Evolutionary conservation across 768 basidiomycete genomes (phyloP), one percentile per base, ranked within the genome.

Genomic region (Amylocystis lapponica): DNA sequence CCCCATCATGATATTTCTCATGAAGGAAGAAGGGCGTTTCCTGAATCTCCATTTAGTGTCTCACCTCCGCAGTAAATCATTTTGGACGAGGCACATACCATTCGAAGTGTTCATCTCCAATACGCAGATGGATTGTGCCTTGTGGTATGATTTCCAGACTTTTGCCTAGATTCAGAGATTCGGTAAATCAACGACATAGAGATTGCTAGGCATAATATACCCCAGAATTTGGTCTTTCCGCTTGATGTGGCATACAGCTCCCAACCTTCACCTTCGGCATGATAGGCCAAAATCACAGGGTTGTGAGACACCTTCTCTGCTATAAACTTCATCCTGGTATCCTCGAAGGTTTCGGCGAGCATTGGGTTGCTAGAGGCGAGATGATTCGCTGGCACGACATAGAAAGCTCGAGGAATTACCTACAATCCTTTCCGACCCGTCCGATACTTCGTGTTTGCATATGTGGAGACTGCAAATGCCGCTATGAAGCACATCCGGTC

Each of bases 141-240:
- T 83, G 65, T 16, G 89, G 90, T 33, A 88, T 85, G 35, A 94
- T 78, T 64, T 93, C 91, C 54, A 93, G 64, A 52, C 86, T 89
- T 68, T 89, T 91, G n/a, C 90, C 89, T 89, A 46, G 12, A 34
- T 27, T 27, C 17, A 48, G 46, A 46, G 39, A 13, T 25, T 61
- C 58, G 58, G 43, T 43, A 46, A 41, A 43, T 46, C 34, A 39
- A 45, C 36, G 40, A 27, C 25, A 27, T 25, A 53, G 5, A 21
- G 1, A 30, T 45, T 41, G 26, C 45, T 47, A 53, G 47, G 39
- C 41, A 27, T 43, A 46, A 47, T 27, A 46, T 61, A 86, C 89
- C 90, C 87, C 89, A 89, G 63, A 93, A 90, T 61, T 88, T 90
- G 43, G 88, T 91, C 64, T 78, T 87, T 20, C 86, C 89, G 52